Conservation (phyloP, 352 stramenopile genomes). For the Phytophthora tubulina region DNA sequence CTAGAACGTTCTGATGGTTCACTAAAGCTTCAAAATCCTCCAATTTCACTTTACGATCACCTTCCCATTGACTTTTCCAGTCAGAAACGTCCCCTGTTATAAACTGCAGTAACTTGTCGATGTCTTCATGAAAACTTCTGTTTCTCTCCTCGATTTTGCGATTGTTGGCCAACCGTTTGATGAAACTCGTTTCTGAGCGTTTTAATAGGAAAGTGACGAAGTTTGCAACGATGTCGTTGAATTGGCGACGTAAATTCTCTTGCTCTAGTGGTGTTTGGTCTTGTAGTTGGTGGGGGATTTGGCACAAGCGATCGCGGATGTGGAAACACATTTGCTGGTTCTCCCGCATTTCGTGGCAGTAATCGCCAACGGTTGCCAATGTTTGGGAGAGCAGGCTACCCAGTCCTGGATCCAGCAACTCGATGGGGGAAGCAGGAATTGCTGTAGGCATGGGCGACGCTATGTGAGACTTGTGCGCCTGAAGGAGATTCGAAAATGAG, state of each 20-base stretch:
- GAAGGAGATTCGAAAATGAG: not conserved
- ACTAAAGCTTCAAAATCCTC: slow-evolving; percentile 3
- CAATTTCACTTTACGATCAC: not conserved
- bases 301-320: not conserved
- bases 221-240: not conserved
- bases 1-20: not conserved
- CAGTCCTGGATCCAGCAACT: not conserved
- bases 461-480: not conserved
- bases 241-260: not conserved
- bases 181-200: slow-evolving; percentile 5
- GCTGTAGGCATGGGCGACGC: too few relatives aligned
- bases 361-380: not conserved
- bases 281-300: not conserved
- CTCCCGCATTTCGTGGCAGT: slow-evolving; percentile 7
- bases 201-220: slow-evolving; percentile 10
- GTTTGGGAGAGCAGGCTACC: not conserved
- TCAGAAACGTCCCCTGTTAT: not conserved
- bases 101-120: not conserved
- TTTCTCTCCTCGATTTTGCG: slow-evolving; percentile 6
- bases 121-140: slow-evolving; percentile 5
- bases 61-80: not conserved
- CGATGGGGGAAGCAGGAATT: too few relatives aligned
- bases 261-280: too few relatives aligned
- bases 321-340: slow-evolving; percentile 4
- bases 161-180: slow-evolving; percentile 10